Conservation (phyloP, 805 yeast species). For the Barnettozyma sp. region DNA sequence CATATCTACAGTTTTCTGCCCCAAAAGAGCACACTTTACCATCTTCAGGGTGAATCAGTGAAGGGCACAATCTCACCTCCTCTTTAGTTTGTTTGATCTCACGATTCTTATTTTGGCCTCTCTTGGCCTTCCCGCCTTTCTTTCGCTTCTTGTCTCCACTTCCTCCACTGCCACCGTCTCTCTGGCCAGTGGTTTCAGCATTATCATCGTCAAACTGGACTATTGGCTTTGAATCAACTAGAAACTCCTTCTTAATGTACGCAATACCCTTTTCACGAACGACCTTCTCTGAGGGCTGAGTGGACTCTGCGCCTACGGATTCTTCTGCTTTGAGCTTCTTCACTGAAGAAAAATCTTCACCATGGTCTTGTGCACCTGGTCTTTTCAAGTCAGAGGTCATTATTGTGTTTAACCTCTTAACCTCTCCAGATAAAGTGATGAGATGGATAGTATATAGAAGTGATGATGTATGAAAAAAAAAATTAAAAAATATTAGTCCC, state of each 20-base stretch:
- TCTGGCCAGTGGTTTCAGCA: slow-evolving; percentile 36
- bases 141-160: slow-evolving; percentile 36
- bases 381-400: slow-evolving; percentile 15
- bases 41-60: slow-evolving; percentile 49
- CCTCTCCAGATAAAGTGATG: slow-evolving; percentile 5
- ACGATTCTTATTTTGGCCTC: slow-evolving; percentile 83
- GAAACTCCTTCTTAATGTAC: slow-evolving; percentile 63
- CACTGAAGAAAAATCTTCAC: slow-evolving; percentile 2
- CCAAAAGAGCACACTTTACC: slow-evolving; percentile 52
- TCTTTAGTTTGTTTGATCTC: slow-evolving; percentile 67
- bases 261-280: slow-evolving; percentile 54
- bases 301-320: neutral
- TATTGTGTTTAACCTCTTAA: neutral
- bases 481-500: no score
- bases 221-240: slow-evolving; percentile 31
- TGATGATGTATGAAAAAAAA: no score
- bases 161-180: no score
- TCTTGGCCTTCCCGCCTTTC: slow-evolving; percentile 32
- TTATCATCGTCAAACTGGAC: slow-evolving; percentile 37
- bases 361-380: slow-evolving; percentile 15
- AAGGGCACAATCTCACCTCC: slow-evolving; percentile 55
- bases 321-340: slow-evolving; percentile 15
- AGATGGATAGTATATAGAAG: neutral
- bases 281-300: no score
- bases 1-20: slow-evolving; percentile 61